phyloP scores from a whole-genome alignment of 2,329 filamentous ascomycete genomes.

The Exophiala viscosa region DNA sequence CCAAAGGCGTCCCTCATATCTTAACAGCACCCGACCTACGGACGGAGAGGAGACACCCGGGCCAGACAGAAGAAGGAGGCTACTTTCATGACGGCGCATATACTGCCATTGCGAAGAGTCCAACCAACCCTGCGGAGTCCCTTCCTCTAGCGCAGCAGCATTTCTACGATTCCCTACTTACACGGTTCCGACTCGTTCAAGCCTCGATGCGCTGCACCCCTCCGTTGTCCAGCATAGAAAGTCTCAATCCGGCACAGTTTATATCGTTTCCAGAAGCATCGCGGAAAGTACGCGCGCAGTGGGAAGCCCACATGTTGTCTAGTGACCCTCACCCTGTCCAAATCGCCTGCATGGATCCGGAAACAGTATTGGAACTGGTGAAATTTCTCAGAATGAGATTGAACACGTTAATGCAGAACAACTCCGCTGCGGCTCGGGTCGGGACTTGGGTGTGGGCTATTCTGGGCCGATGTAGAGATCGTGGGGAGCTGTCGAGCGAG shows the following conservation, averaged over 20 bases:
- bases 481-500: slow-evolving; percentile 69
- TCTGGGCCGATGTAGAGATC: slow-evolving; percentile 68
- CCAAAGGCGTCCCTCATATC: slow-evolving; percentile 67
- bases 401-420: slow-evolving; percentile 59
- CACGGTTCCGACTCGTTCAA: slow-evolving; percentile 65
- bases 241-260: slow-evolving; percentile 53
- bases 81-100: slow-evolving; percentile 78
- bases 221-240: slow-evolving; percentile 50
- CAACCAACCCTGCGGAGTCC: slow-evolving; percentile 38
- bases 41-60: slow-evolving; percentile 31
- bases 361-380: slow-evolving; percentile 63
- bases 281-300: slow-evolving; percentile 55
- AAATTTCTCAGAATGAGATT: slow-evolving; percentile 57
- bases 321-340: slow-evolving; percentile 49
- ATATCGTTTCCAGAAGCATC: slow-evolving; percentile 54
- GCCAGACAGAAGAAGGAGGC: slow-evolving; percentile 37
- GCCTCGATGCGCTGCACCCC: slow-evolving; percentile 55
- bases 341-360: slow-evolving; percentile 54
- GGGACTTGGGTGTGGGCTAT: slow-evolving; percentile 85
- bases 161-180: slow-evolving; percentile 65
- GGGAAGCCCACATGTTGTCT: slow-evolving; percentile 39
- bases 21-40: slow-evolving; percentile 54
- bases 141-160: slow-evolving; percentile 55
- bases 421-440: slow-evolving; percentile 60
- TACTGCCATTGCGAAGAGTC: slow-evolving; percentile 55